phyloP scores from a whole-genome alignment of 2,329 filamentous ascomycete genomes.

The Apiospora kogelbergensis region DNA sequence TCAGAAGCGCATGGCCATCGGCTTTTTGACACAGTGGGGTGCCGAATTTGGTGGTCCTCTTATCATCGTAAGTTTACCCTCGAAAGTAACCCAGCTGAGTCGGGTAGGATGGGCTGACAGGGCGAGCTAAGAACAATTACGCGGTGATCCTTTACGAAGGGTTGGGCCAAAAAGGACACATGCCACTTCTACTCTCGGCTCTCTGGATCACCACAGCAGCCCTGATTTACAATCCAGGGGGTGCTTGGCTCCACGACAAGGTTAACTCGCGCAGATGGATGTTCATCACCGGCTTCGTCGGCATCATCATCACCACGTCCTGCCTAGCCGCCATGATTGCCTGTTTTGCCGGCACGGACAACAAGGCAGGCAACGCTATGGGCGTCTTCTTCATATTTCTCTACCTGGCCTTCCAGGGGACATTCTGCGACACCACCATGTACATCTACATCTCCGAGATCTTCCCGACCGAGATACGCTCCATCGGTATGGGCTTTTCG shows the following conservation, averaged over 20 bases:
- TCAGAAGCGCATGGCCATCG: conserved; percentile 50
- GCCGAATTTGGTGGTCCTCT: conserved; percentile 52
- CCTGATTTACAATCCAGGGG: conserved; percentile 48
- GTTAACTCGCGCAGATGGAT: conserved; percentile 47
- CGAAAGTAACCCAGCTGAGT: neutral
- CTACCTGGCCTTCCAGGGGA: conserved; percentile 50
- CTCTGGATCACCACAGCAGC: conserved; percentile 46
- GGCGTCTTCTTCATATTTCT: conserved; percentile 45
- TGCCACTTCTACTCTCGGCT: conserved; percentile 40
- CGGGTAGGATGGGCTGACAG: neutral
- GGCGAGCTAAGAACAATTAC: conserved; percentile 39
- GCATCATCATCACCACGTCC: conserved; percentile 37
- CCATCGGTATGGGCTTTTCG: conserved; percentile 52
- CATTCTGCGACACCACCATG: conserved; percentile 40
- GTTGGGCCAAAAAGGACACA: conserved; percentile 37
- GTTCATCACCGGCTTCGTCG: conserved; percentile 39
- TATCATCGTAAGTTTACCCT: conserved; percentile 42
- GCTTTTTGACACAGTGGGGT: conserved; percentile 53
- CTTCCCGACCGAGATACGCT: conserved; percentile 46
- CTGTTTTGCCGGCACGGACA: conserved; percentile 33
- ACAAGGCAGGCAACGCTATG: conserved; percentile 38
- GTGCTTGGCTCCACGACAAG: conserved; percentile 47
- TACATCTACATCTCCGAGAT: conserved; percentile 40
- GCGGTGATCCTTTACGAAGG: conserved; percentile 39
- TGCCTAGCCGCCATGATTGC: conserved; percentile 38